These are phyloP conservation scores for Pichia sp. DNA, from an alignment of 1,139 yeast genomes.

Conservation along the genomic window DNA sequence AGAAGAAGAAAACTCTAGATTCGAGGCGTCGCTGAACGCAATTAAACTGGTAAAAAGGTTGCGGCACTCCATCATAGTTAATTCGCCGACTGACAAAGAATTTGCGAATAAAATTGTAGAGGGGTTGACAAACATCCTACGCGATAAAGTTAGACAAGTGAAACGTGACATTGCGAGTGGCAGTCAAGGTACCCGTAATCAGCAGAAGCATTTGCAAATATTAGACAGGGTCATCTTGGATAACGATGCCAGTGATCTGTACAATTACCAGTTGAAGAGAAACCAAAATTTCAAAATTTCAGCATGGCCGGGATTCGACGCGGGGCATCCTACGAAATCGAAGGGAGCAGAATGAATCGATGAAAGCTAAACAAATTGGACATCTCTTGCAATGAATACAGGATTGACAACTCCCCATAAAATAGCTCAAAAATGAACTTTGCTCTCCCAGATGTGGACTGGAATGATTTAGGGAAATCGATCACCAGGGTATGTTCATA, in stretches of 20 bases:
- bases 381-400: background rate
- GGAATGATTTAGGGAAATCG: slow-evolving; percentile 28
- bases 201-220: background rate
- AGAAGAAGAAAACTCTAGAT: slow-evolving; percentile 16
- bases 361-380: background rate
- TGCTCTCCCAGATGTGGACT: slow-evolving; percentile 26
- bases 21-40: slow-evolving; percentile 26
- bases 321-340: slow-evolving; percentile 50
- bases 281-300: slow-evolving; percentile 33
- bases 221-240: slow-evolving; percentile 10
- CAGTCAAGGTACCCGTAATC: slow-evolving; percentile 14
- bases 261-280: slow-evolving; percentile 13
- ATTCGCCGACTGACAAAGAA: slow-evolving; percentile 50
- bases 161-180: slow-evolving; percentile 26
- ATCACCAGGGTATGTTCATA: slow-evolving; percentile 23
- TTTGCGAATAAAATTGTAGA: slow-evolving; percentile 49
- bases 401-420: background rate
- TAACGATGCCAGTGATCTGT: slow-evolving; percentile 7
- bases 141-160: slow-evolving; percentile 36
- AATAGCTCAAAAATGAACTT: slow-evolving; percentile 18
- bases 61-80: slow-evolving; percentile 41
- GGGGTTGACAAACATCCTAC: slow-evolving; percentile 44
- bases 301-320: slow-evolving; percentile 70
- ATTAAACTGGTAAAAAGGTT: slow-evolving; percentile 34
- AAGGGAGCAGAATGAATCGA: slow-evolving; percentile 1